Conservation (phyloP, 2,329 filamentous ascomycete species). For the Aurifilum marmelostoma region DNA sequence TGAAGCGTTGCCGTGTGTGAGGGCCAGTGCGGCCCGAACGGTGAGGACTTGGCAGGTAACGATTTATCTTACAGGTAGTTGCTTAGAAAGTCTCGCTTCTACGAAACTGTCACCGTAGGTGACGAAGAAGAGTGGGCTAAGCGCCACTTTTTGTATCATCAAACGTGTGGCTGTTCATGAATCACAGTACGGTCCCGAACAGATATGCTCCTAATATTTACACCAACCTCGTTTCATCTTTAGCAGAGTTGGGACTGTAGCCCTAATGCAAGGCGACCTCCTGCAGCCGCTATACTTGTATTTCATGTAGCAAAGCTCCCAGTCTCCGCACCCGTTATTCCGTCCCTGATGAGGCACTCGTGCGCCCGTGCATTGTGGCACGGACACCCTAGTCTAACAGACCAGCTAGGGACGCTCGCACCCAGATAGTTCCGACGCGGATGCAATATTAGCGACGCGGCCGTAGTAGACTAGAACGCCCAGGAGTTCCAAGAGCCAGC, state of each 20-base stretch:
- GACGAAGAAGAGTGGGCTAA: not conserved
- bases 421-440: not conserved
- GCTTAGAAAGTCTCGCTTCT: too few relatives aligned
- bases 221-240: not conserved
- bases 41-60: not conserved
- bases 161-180: not conserved
- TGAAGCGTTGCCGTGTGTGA: not conserved
- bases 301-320: not conserved
- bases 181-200: not conserved
- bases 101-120: not conserved
- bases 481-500: not conserved
- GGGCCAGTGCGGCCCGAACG: too few relatives aligned
- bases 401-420: not conserved
- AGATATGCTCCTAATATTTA: not conserved
- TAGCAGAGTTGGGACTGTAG: not conserved
- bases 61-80: not conserved
- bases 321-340: not conserved
- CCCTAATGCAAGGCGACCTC: not conserved
- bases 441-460: not conserved
- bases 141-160: not conserved
- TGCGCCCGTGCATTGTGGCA: not conserved
- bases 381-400: not conserved
- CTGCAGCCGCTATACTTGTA: not conserved
- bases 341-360: not conserved
- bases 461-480: too few relatives aligned